Evolutionary conservation across 176 grass and related monocot genomes (phyloP).

Genomic region (Thalia dealbata): DNA sequence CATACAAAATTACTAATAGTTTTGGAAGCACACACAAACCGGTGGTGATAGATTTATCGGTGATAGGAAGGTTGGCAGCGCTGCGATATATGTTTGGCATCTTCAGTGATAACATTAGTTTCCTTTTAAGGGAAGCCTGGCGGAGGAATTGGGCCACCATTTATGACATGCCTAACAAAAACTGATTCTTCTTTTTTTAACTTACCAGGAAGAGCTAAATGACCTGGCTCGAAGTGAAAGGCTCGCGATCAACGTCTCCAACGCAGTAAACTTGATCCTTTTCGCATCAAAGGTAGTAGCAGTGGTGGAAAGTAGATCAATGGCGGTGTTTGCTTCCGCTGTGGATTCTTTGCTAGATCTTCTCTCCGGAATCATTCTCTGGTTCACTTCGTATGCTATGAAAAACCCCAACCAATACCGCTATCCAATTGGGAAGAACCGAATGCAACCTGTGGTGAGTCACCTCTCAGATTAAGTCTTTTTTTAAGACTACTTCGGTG

Average conservation of each 20-base stretch:
- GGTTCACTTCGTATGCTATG: slow-evolving; percentile 71
- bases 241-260: slow-evolving; percentile 69
- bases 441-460: slow-evolving; percentile 94
- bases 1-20: no score
- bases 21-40: no score
- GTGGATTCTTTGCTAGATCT: slow-evolving; percentile 90
- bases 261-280: slow-evolving; percentile 64
- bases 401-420: slow-evolving; percentile 70
- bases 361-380: slow-evolving; percentile 83
- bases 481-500: neutral
- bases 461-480: neutral
- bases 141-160: no score
- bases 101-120: no score
- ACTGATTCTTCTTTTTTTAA: neutral
- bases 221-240: slow-evolving; percentile 49
- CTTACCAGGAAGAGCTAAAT: slow-evolving; percentile 50
- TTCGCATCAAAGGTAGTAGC: slow-evolving; percentile 62
- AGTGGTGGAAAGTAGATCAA: slow-evolving; percentile 40
- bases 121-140: no score
- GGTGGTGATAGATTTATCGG: no score
- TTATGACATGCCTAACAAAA: no score
- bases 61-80: no score
- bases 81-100: no score
- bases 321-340: slow-evolving; percentile 84
- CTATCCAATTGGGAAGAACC: slow-evolving; percentile 86